Base-by-base conservation (phyloP, 2,329 filamentous ascomycete species). In the Gremmenia infestans region DNA sequence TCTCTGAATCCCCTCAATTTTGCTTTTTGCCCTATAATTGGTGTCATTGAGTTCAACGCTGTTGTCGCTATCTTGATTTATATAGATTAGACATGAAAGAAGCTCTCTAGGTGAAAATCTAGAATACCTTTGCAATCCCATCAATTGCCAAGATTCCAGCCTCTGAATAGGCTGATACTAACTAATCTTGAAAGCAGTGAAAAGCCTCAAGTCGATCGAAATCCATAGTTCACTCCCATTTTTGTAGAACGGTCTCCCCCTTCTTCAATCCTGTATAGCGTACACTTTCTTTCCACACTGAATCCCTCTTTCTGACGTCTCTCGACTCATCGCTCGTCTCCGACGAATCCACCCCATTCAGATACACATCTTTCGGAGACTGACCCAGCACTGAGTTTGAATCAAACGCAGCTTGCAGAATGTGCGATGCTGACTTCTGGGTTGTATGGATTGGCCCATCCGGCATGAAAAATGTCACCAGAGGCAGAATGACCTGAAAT, bases 361-460 rank as follows among this genome's bases (percentile, higher is more conserved):
- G 58, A 56, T 74, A 73, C 25, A 71, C 46, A 19, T 59, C 54
- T 54, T 67, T 68, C 9, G 66, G 71, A n/a, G 53, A 57, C 28
- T 62, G 59, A 5, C 66, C 67, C 0, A 65, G 60, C 12, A 57
- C 53, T 17, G 7, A 3, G 1, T 67, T 58, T 7, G 62, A 55
- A 19, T 71, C 64, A 50, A 73, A 72, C 46, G 66, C 68, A 22
- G 72, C 67, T 4, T 60, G 57, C 22, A 72, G 42, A 32, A 66
- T 61, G 59, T 74, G 69, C 6, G 48, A 60, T 4, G 71, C 72
- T 36, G 71, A 72, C 63, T 70, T 72, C 61, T 61, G 61, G 32
- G 62, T 2, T 3, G 71, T 64, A 5, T 71, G 64, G 7, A 70
- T 46, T 1, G 58, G 39, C 0, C 69, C 70, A 35, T 74, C 74